Percentiles rank a stretch among this genome's conserved stretches.
These are phyloP conservation scores for Gyrodon lividus DNA, from an alignment of 768 basidiomycete species.

Conservation along the genomic window DNA sequence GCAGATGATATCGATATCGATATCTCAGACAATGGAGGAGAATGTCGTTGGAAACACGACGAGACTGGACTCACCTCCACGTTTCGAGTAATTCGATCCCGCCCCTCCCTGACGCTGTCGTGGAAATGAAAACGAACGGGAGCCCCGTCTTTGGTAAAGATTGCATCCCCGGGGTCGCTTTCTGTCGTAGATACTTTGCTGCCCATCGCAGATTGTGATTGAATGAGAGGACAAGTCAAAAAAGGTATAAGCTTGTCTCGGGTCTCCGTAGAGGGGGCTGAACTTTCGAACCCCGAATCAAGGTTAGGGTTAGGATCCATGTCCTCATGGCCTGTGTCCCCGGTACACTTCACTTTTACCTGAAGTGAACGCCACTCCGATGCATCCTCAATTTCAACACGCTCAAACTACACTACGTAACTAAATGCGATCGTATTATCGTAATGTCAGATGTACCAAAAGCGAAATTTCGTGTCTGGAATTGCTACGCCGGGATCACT, in stretches of 20 bases:
- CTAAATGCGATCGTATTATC: too few species aligned
- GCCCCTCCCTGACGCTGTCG: slow-evolving; percentile 23
- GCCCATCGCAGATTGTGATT: neutral
- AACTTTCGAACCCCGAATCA: slow-evolving; percentile 29
- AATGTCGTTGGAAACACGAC: neutral
- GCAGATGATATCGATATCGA: too few species aligned
- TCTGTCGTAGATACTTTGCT: neutral
- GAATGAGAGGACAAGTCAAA: neutral
- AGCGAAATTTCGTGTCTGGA: too few species aligned
- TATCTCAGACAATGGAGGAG: too few species aligned
- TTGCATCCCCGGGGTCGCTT: slow-evolving; percentile 2
- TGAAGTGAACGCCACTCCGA: too few species aligned
- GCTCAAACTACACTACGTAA: too few species aligned
- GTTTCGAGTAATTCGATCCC: slow-evolving; percentile 13
- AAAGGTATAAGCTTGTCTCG: neutral
- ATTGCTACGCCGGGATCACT: too few species aligned
- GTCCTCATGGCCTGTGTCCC: too few species aligned
- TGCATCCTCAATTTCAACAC: too few species aligned
- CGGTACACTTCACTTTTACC: too few species aligned
- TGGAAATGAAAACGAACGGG: slow-evolving; percentile 31
- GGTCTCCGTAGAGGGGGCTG: neutral
- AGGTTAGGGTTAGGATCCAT: slow-evolving; percentile 31
- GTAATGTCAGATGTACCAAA: too few species aligned
- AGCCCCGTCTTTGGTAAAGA: slow-evolving; percentile 24
- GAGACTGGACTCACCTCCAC: slow-evolving; percentile 17